A percentile compares a stretch with the other conserved stretches of the same genome.
Conservation (phyloP, 192 early-diverging fungal species). For the Globomyces pollinis-pini region DNA sequence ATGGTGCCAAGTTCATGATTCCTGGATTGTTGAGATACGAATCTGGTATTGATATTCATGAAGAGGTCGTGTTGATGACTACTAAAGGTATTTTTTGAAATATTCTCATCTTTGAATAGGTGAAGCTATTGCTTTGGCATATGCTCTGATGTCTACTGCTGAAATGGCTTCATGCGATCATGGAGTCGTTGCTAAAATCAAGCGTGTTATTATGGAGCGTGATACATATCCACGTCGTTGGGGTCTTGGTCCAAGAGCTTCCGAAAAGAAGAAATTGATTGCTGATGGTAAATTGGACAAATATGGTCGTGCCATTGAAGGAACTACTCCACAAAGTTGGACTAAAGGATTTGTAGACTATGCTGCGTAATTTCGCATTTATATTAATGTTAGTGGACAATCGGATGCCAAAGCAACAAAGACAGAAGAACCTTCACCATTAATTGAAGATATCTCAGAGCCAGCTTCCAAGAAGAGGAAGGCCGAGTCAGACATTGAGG, state of each 20-base stretch:
- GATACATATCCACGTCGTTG: constrained; percentile 98
- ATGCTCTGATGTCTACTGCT: constrained; percentile 95
- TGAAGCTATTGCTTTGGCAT: constrained; percentile 96
- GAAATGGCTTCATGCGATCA: constrained; percentile 96
- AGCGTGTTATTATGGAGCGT: constrained; percentile 99
- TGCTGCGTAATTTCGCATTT: constrained; percentile 25
- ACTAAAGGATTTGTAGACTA: constrained; percentile 52
- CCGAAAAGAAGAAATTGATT: constrained; percentile 97
- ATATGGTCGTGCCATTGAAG: constrained; percentile 84
- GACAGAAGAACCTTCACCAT: too few relatives aligned
- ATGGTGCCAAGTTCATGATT: constrained; percentile 98
- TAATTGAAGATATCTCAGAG: constrained; percentile 32
- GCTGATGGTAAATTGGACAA: constrained; percentile 98
- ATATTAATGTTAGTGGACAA: constrained; percentile 12
- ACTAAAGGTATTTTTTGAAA: constrained; percentile 69
- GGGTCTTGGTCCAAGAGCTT: constrained; percentile 93
- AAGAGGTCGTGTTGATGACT: constrained; percentile 98
- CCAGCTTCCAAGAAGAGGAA: constrained; percentile 22
- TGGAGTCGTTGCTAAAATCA: constrained; percentile 98
- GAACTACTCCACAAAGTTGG: constrained; percentile 79
- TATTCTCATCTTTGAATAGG: not conserved
- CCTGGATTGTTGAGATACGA: constrained; percentile 95
- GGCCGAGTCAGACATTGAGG: constrained; percentile 33
- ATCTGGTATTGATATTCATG: constrained; percentile 88
- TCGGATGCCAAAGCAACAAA: constrained; percentile 14